Percentiles rank a stretch among this genome's conserved stretches.
Evolutionary conservation across 306 rosid species (phyloP).

Genomic region (Echinosophora koreensis): DNA sequence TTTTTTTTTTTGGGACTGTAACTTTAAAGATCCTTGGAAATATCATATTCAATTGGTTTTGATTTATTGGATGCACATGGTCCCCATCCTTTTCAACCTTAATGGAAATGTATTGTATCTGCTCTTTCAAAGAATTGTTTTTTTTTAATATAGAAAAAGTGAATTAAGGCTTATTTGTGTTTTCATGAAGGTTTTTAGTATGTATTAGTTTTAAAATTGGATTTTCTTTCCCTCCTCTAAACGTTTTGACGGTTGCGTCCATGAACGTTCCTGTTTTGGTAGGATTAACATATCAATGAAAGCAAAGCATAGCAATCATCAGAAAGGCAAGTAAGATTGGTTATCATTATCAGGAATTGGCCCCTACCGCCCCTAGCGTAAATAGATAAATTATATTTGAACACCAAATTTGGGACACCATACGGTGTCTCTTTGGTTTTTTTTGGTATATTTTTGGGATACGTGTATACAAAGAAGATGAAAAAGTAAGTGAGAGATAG

Average conservation of each 20-base stretch:
- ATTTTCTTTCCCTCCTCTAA: too few relatives aligned
- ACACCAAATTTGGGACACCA: too few relatives aligned
- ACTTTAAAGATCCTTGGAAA: background rate
- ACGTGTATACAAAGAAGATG: too few relatives aligned
- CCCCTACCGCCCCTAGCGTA: background rate
- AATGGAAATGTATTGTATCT: background rate
- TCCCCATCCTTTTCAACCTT: conserved; percentile 27
- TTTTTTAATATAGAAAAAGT: too few relatives aligned
- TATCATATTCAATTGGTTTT: background rate
- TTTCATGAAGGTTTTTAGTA: background rate
- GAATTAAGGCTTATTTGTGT: background rate
- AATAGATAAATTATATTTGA: too few relatives aligned
- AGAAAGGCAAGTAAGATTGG: conserved; percentile 27
- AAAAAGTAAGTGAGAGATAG: too few relatives aligned
- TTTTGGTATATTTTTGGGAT: too few relatives aligned
- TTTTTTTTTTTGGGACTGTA: too few relatives aligned
- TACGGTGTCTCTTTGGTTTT: too few relatives aligned
- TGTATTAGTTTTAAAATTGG: background rate
- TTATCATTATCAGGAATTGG: background rate
- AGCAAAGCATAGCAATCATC: conserved; percentile 34
- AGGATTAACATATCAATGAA: conserved; percentile 1
- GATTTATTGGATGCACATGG: background rate
- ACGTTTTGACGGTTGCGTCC: background rate
- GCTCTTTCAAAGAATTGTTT: background rate
- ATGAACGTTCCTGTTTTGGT: background rate